phyloP scores from a whole-genome alignment of 768 basidiomycete genomes.

The Hebeloma cylindrosporum region DNA sequence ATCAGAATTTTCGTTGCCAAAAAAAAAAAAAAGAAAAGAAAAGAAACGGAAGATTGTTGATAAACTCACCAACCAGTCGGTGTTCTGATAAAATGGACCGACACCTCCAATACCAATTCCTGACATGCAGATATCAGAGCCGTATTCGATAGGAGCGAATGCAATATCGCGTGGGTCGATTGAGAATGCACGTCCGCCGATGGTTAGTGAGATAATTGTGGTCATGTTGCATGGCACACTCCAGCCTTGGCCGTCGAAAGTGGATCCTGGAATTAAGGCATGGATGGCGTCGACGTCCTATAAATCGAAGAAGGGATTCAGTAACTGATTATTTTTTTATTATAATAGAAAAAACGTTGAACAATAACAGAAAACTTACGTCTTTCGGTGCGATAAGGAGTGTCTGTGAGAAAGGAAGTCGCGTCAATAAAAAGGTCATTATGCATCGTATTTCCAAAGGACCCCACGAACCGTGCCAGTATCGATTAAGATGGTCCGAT shows the following conservation, averaged over 20 bases:
- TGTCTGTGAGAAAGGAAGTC: constrained; percentile 2
- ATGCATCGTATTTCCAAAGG: neutral
- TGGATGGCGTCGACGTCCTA: constrained; percentile 59
- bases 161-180: constrained; percentile 60
- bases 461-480: constrained; percentile 17
- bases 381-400: constrained; percentile 17
- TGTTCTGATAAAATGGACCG: constrained; percentile 36
- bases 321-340: too few relatives aligned
- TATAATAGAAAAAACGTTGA: too few relatives aligned
- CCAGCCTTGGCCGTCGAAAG: constrained; percentile 49
- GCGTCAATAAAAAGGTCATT: neutral
- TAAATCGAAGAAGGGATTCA: constrained; percentile 1
- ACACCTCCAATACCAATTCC: constrained; percentile 58
- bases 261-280: constrained; percentile 53
- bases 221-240: constrained; percentile 66
- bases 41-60: constrained; percentile 7
- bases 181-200: constrained; percentile 58
- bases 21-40: too few relatives aligned
- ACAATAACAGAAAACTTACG: constrained; percentile 4
- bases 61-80: constrained; percentile 61
- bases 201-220: constrained; percentile 51
- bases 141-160: constrained; percentile 48
- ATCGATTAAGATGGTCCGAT: constrained; percentile 18
- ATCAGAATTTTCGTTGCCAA: too few relatives aligned
- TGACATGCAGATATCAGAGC: constrained; percentile 54